Evolutionary conservation across 768 basidiomycete species (phyloP).

Genomic region (Cystofilobasidium macerans): DNA sequence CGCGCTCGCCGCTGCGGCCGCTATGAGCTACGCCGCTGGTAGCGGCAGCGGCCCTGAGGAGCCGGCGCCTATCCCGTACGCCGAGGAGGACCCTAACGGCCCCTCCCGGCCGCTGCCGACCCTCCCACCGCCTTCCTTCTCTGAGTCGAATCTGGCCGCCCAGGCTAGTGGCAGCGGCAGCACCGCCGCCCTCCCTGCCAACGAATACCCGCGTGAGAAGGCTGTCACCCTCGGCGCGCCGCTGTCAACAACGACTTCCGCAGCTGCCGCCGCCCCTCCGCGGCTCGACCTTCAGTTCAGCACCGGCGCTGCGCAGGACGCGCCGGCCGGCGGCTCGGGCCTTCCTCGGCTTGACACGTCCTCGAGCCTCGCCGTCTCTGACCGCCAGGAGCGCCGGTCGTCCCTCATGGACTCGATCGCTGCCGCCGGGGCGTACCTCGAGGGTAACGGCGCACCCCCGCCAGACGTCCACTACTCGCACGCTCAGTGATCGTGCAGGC

Average conservation of each 20-base stretch:
- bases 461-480: neutral
- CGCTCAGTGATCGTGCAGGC: neutral
- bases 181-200: neutral
- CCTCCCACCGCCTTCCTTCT: slow-evolving; percentile 1
- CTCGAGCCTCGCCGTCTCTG: neutral
- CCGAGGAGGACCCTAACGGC: neutral
- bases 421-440: slow-evolving; percentile 15
- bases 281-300: neutral
- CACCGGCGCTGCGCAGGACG: neutral
- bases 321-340: neutral
- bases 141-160: neutral
- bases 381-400: slow-evolving; percentile 12
- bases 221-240: too few relatives aligned
- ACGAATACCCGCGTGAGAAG: slow-evolving; percentile 3
- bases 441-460: neutral
- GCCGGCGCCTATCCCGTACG: neutral
- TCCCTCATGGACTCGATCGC: slow-evolving; percentile 14
- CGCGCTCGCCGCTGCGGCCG: neutral
- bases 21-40: neutral
- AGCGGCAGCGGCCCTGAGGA: neutral
- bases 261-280: neutral
- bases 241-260: neutral
- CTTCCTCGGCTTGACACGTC: neutral
- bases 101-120: neutral
- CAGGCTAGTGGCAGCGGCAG: neutral